Base-by-base conservation (phyloP, 2,329 filamentous ascomycete species). In the Raffaelea ambrosiae region DNA sequence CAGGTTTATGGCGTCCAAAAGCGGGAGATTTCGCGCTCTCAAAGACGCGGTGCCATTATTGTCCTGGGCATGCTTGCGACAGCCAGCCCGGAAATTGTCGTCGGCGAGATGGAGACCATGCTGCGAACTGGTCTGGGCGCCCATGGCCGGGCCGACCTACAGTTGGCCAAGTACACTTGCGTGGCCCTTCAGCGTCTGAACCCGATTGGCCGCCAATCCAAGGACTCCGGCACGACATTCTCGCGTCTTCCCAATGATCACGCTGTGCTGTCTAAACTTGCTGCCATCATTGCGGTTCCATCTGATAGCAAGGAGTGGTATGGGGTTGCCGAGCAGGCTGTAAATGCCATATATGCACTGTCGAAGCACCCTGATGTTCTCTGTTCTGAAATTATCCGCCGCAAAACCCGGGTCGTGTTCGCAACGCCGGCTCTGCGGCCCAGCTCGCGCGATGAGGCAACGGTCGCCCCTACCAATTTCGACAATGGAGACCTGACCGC, bases 271-370 rank as follows among this genome's bases (percentile, higher is more conserved):
- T 71, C 76, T 4, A 85, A 85, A 58, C 74, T 98, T 9, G 88
- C 88, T 10, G 82, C 85, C 19, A 90, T 97, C 58, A 83, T 86
- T 18, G 88, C 96, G 54, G 81, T 96, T 5, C 76, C 83, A 5
- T 91, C 88, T 0, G 84, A 95, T 50, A 95, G 84, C 68, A 93
- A 94, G 61, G 93, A 98, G 62, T 98, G 93, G 87, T 90, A 87
- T 58, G 93, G 93, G 3, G 83, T 97, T 40, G 90, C 93, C 19
- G 94, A 98, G 63, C 93, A 98, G 66, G 91, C 93, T 9, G 88
- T 98, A 61, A 87, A 86, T 55, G 93, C 93, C 43, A 96, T 98
- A 44, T 98, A 98, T 59, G 82, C 88, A 23, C 74, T 98, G 16
- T 89, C 93, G 2, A 95, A 93, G 63, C 90, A 97, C 61, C 93